Base-by-base conservation (phyloP, 306 rosid species). In the Corylus heterophylla region DNA sequence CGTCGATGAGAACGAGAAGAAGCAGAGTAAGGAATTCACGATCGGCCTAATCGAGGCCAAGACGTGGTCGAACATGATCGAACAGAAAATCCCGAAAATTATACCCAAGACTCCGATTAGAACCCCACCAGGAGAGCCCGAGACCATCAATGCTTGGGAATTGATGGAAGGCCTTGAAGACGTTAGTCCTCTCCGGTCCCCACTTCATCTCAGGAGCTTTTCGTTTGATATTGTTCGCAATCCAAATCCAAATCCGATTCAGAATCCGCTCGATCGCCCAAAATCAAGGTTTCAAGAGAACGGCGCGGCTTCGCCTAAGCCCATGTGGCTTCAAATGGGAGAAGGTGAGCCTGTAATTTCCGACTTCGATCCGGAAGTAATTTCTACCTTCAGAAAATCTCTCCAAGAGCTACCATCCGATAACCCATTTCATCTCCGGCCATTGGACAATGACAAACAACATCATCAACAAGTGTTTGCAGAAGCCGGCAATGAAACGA, bases 101-200 rank as follows among this genome's bases (percentile, higher is more conserved):
- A 59, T 76, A 3, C 82, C 86, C 2, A 90, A 67, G 77, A 90
- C 91, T 14, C 91, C 98, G 62, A 79, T 55, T 70, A 74, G 85
- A 81, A 89, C 94, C 49, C 94, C 98, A 25, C 87, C 96, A 1
- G 92, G 96, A 22, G 99, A 93, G 86, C 88, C 93, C 8, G 99
- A 95, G 85, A 88, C 86, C n/a, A 95, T 95, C 84, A 87, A 96
- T 74, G 75, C 87, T 27, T 93, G 99, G 98, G 98, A 96, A 81
- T 77, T 96, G 8, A 93, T 93, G 99, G 99, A 89, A 85, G 99
- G 99, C 1, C 97, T 96, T 22, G 99, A 96, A 76, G 99, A 93
- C 4, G 70, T 42, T 2, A 89, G 90, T 55, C 96, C 99, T 50
- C 78, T 85, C 17, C 74, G 91, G 59, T 88, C 97, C 27, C 95